A percentile compares a stretch with the other conserved stretches of the same genome.
Evolutionary conservation across 768 basidiomycete species (phyloP).

Genomic region (Leucogyrophana mollusca): DNA sequence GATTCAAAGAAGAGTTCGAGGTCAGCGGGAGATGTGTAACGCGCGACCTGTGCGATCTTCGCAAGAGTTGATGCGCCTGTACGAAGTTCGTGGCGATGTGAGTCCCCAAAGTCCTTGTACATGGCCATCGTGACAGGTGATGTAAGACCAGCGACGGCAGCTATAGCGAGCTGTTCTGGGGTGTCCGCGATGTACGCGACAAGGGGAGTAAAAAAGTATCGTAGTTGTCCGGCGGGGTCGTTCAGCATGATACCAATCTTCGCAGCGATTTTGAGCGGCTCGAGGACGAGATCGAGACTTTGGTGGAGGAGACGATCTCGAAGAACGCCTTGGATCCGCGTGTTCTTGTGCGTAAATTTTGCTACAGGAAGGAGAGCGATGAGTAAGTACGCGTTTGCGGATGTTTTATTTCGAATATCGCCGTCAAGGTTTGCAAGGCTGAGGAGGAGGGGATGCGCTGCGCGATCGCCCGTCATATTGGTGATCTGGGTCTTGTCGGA

Average conservation of each 20-base stretch:
- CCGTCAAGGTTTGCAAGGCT: constrained; percentile 16
- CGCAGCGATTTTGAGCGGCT: constrained; percentile 31
- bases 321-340: constrained; percentile 21
- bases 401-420: constrained; percentile 14
- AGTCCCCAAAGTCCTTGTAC: constrained; percentile 14
- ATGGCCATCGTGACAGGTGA: constrained; percentile 11
- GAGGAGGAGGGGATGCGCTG: constrained; percentile 11
- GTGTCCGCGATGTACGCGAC: constrained; percentile 13
- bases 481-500: constrained; percentile 30
- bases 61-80: constrained; percentile 25
- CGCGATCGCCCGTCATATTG: constrained; percentile 13
- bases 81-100: constrained; percentile 19
- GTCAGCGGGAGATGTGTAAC: constrained; percentile 12
- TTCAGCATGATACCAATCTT: constrained; percentile 24
- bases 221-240: constrained; percentile 14
- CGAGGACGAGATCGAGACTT: constrained; percentile 28
- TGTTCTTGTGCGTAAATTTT: constrained; percentile 17
- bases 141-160: constrained; percentile 6
- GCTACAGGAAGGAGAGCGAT: constrained; percentile 26
- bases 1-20: constrained; percentile 14
- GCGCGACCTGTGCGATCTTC: constrained; percentile 15
- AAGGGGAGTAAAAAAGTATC: constrained; percentile 19
- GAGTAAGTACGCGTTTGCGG: constrained; percentile 17
- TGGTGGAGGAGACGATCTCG: constrained; percentile 25
- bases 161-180: constrained; percentile 10